Evolutionary conservation across 2,329 filamentous ascomycete species (phyloP), one percentile per base, ranked within the genome.

Genomic region (Lachnellula occidentalis): DNA sequence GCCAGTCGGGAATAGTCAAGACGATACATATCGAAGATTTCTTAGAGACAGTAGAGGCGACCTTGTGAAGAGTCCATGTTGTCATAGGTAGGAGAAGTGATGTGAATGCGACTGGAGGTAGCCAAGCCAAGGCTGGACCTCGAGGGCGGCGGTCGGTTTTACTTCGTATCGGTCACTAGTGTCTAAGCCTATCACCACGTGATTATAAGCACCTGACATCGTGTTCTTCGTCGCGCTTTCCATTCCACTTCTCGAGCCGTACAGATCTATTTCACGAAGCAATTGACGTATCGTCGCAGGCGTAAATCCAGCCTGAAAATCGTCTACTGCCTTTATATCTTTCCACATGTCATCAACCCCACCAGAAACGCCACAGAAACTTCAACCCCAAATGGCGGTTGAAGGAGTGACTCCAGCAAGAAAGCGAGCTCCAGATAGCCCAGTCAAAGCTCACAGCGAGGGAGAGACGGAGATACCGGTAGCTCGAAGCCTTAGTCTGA

Each of bases 401-500:
- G 52, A 19, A 5, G 19, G 41, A 14, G 19, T 5, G 12, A 12
- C 41, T 12, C 12, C 41, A 22, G n/a, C 15, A 21, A 43, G 12
- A 21, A 19, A 43, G 6, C n/a, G 41, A 22, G 21, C n/a, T 14
- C 41, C 41, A 43, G 41, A 22, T 19, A 11, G 41, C 41, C 19
- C 41, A 36, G 41, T 37, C 15, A 37, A n/a, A 22, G n/a, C n/a
- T 43, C 41, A 43, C 24, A 31, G 27, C 27, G 41, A 43, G 19
- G 41, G 21, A 6, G 41, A 43, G 19, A 21, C 12, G 6, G 14
- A 22, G 17, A 11, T 24, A 12, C 11, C 41, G 11, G n/a, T 19
- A 5, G 5, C 11, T 2, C 17, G 3, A 6, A 43, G 41, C 12
- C 41, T 5, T 14, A 19, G 19, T 19, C 21, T 43, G 76, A 85